A percentile compares a stretch with the other conserved stretches of the same genome.
These are phyloP conservation scores for Porphyrellus cyaneotinctus DNA, from an alignment of 768 basidiomycete species.

Conservation along the genomic window DNA sequence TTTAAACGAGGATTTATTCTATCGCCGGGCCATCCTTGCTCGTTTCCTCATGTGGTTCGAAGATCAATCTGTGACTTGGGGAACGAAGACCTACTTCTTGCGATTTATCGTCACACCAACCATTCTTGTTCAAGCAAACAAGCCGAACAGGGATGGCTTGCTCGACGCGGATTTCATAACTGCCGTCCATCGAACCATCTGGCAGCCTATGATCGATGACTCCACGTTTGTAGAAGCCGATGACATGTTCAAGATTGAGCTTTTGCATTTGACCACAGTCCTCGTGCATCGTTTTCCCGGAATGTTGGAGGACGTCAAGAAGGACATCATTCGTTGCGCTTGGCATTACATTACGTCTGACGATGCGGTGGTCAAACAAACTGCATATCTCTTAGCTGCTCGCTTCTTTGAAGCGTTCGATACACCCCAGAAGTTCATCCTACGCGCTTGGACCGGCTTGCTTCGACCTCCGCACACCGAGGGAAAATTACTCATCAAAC, in stretches of 20 bases:
- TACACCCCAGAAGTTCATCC: constrained; percentile 85
- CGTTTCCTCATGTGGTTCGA: constrained; percentile 87
- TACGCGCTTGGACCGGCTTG: constrained; percentile 87
- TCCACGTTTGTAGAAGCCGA: constrained; percentile 55
- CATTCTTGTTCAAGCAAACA: constrained; percentile 70
- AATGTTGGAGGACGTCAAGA: constrained; percentile 78
- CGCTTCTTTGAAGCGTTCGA: constrained; percentile 89
- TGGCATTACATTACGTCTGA: constrained; percentile 86
- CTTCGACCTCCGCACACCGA: constrained; percentile 81
- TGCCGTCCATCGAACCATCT: constrained; percentile 68
- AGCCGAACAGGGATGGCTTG: constrained; percentile 52
- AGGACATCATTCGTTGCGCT: constrained; percentile 90
- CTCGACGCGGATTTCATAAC: constrained; percentile 69
- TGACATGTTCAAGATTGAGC: constrained; percentile 86
- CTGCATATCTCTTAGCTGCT: constrained; percentile 85
- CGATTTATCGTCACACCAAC: constrained; percentile 87
- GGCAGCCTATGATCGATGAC: constrained; percentile 70
- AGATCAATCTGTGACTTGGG: constrained; percentile 55
- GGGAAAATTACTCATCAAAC: constrained; percentile 67
- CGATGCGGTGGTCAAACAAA: constrained; percentile 89
- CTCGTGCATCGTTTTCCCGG: constrained; percentile 81
- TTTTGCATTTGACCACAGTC: constrained; percentile 83
- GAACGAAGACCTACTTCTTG: constrained; percentile 75
- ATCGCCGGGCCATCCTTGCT: constrained; percentile 77
- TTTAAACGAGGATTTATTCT: constrained; percentile 58